phyloP scores from a whole-genome alignment of 2,329 filamentous ascomycete genomes.

The Meredithiella fracta region DNA sequence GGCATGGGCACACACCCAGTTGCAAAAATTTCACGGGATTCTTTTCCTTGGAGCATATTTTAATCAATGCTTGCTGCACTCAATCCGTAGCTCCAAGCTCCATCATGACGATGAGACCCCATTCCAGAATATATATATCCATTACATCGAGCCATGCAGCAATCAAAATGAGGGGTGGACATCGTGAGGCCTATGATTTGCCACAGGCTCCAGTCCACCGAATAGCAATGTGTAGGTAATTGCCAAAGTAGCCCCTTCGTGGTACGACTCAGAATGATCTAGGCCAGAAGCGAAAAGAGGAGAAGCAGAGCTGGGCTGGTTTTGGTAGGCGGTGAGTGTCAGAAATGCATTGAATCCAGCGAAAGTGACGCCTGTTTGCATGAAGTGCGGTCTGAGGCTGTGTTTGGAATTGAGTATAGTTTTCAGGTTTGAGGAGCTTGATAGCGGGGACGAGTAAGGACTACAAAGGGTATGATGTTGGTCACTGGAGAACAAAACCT shows the following conservation, averaged over 20 bases:
- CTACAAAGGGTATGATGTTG: too few species aligned
- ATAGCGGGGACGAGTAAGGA: not conserved
- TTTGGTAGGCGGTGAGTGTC: slow-evolving; percentile 10
- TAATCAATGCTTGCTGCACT: too few species aligned
- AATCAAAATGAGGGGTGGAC: too few species aligned
- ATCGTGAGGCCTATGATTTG: too few species aligned
- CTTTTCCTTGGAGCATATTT: not conserved
- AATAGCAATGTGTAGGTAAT: too few species aligned
- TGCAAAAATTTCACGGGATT: slow-evolving; percentile 1
- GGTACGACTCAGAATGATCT: slow-evolving; percentile 5
- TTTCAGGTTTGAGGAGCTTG: not conserved
- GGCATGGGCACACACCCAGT: not conserved
- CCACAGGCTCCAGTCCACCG: too few species aligned
- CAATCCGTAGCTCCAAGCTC: too few species aligned
- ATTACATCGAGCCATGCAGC: too few species aligned
- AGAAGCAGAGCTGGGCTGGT: slow-evolving; percentile 1
- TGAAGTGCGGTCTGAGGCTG: not conserved
- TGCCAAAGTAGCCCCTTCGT: not conserved
- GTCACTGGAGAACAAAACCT: too few species aligned
- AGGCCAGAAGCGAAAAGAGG: slow-evolving; percentile 11
- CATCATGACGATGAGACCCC: too few species aligned
- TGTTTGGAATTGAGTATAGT: not conserved
- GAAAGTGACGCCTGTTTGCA: not conserved
- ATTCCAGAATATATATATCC: too few species aligned
- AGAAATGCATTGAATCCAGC: not conserved